Conservation (phyloP, 2,329 filamentous ascomycete genomes). For the Talaromyces sp. region DNA sequence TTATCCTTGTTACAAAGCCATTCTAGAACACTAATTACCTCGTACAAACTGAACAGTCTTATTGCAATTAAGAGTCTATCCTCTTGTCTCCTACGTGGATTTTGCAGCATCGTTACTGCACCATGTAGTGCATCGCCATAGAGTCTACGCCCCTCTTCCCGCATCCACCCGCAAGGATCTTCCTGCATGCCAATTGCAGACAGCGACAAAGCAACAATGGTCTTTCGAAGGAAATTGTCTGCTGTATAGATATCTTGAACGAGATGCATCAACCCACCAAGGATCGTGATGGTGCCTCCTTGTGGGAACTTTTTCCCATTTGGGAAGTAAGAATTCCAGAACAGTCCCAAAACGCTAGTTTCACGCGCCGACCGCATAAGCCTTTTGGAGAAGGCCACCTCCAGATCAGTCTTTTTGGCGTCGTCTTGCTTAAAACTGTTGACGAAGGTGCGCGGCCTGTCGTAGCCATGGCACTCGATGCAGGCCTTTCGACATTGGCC, state of each 20-base stretch:
- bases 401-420: neutral
- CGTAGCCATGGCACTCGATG: neutral
- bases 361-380: neutral
- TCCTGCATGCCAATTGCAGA: neutral
- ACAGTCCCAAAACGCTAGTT: neutral
- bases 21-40: neutral
- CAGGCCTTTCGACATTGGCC: neutral
- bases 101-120: neutral
- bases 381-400: neutral
- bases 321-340: constrained; percentile 1
- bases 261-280: neutral
- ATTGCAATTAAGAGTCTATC: neutral
- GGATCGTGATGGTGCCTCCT: neutral
- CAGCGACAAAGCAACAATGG: neutral
- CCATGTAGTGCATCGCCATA: neutral
- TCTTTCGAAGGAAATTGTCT: neutral
- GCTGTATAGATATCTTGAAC: neutral
- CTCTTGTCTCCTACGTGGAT: neutral
- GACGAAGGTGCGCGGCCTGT: neutral
- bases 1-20: neutral
- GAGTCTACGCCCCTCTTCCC: neutral
- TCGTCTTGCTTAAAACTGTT: neutral
- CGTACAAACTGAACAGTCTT: neutral
- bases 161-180: neutral
- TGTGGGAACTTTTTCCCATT: neutral